A percentile compares a stretch with the other conserved stretches of the same genome.
phyloP scores from a whole-genome alignment of 495 filamentous ascomycete species.

The Aspergillus ellipticus region DNA sequence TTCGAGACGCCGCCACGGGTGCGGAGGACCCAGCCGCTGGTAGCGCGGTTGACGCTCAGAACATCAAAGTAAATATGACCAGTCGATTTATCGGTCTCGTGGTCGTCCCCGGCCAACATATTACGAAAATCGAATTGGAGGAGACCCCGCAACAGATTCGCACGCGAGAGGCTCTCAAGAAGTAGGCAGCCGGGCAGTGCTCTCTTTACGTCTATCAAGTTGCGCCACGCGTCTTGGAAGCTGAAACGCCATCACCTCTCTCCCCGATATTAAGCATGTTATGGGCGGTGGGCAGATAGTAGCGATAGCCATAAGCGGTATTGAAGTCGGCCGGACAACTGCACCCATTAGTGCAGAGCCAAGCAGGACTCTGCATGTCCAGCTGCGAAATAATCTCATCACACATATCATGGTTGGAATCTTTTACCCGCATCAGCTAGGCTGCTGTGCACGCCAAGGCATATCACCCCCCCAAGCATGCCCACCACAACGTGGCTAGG shows the following conservation, averaged over 20 bases:
- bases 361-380: background rate
- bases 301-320: background rate
- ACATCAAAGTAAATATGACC: slow-evolving; percentile 65
- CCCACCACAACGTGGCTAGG: slow-evolving; percentile 25
- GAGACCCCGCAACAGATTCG: slow-evolving; percentile 41
- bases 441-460: slow-evolving; percentile 4
- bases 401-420: background rate
- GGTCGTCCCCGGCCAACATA: slow-evolving; percentile 81
- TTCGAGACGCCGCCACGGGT: slow-evolving; percentile 41
- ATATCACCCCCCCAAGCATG: slow-evolving; percentile 13
- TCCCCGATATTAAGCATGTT: background rate
- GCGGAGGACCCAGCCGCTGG: slow-evolving; percentile 28
- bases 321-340: background rate
- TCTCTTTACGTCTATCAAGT: background rate
- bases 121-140: slow-evolving; percentile 85
- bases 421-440: background rate
- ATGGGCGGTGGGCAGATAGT: background rate
- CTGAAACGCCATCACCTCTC: too few species aligned
- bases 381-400: background rate
- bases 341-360: background rate
- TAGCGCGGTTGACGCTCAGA: slow-evolving; percentile 19
- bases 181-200: slow-evolving; percentile 6
- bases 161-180: slow-evolving; percentile 23
- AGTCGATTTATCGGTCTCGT: slow-evolving; percentile 85
- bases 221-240: background rate